Base-by-base conservation (phyloP, 306 rosid species). In the Prunus mume region DNA sequence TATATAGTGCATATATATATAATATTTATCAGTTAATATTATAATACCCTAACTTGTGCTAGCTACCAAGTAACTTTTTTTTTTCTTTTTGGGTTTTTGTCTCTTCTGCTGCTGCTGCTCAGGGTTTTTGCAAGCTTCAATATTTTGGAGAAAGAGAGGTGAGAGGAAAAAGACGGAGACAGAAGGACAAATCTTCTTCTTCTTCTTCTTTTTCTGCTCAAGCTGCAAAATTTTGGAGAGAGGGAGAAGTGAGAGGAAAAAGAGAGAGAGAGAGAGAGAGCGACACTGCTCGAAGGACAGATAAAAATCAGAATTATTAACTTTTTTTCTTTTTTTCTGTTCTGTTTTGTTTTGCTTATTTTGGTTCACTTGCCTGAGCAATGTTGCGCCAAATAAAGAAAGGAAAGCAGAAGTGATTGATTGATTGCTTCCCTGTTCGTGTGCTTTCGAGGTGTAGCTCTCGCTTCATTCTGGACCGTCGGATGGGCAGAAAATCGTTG, bases 311-410 rank as follows among this genome's bases (percentile, higher is more conserved):
- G 54, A 49, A 49, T 13, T 15, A 49, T 14, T 49, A 49, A 3
- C 4, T 49, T 49, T 3, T 15, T 49, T 4, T 49, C 14, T 49
- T 49, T 12, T 49, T 49, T 12, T 49, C 9, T 62, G 68, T 46
- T 73, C 73, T 6, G 27, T 47, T 57, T 75, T 34, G 5, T 19
- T 32, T 15, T 41, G 54, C 61, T 22, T 38, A 14, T 0, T 68
- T 47, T 79, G 28, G 28, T 27, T 52, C 69, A 38, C 15, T 49
- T 28, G 11, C 46, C 73, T 46, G 68, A 52, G 77, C 67, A 11
- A 50, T 17, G 75, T 67, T 58, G 49, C 63, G 20, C 65, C 57
- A 24, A 61, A 50, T 61, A 30, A 66, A 75, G 64, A 24, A 65
- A 49, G 30, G 12, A 24, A 38, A 20, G 12, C 11, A 3, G 3